These are phyloP conservation scores for Delphinella strobiligena DNA, from an alignment of 2,329 filamentous ascomycete genomes.

Conservation along the genomic window DNA sequence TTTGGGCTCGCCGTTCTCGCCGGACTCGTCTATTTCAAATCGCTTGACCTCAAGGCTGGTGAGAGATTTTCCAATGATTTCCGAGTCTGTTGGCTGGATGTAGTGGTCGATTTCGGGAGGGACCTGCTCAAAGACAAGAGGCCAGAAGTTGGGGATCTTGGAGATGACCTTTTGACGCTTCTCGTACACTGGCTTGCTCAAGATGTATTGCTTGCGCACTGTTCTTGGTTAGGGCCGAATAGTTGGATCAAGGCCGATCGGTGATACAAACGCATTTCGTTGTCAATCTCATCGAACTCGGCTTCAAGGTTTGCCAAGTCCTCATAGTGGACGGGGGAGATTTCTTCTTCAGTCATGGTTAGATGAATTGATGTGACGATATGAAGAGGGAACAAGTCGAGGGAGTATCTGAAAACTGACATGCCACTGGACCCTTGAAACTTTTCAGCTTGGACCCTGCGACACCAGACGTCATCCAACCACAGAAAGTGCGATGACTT, in stretches of 20 bases:
- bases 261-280: constrained; percentile 59
- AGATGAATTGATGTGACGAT: neutral
- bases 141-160: constrained; percentile 82
- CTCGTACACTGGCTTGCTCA: constrained; percentile 60
- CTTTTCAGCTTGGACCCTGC: neutral
- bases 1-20: constrained; percentile 61
- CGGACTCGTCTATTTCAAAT: constrained; percentile 52
- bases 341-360: constrained; percentile 5
- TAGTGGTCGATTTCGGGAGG: constrained; percentile 78
- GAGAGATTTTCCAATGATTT: constrained; percentile 57
- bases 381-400: neutral
- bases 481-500: neutral
- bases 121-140: constrained; percentile 80
- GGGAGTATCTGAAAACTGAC: neutral
- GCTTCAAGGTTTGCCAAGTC: constrained; percentile 69
- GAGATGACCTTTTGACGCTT: constrained; percentile 60
- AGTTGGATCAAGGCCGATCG: constrained; percentile 1
- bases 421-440: neutral
- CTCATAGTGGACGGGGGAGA: constrained; percentile 48
- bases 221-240: constrained; percentile 11
- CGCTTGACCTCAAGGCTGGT: constrained; percentile 59
- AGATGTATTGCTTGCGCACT: constrained; percentile 63
- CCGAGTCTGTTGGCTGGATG: constrained; percentile 70
- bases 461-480: no score
- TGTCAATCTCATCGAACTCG: constrained; percentile 73